Percentiles rank a stretch among this genome's conserved stretches.
Evolutionary conservation across 1,284 basidiomycete genomes (phyloP).

Genomic region (Phellinidium pouzarii): DNA sequence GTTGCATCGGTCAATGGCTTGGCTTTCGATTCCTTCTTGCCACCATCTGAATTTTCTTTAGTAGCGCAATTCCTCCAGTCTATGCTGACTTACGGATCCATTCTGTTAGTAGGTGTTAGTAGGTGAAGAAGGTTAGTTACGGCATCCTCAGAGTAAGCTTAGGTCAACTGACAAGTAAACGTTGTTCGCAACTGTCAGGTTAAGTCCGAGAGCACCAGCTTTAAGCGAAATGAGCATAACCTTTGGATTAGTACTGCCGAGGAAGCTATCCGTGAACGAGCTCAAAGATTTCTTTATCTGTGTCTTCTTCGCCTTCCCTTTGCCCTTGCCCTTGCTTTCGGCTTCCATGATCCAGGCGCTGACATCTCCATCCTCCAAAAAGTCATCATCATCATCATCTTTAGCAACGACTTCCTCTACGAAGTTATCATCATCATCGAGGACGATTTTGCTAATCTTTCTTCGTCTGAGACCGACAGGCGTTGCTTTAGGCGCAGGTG

Average conservation of each 20-base stretch:
- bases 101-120: slow-evolving; percentile 40
- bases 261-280: slow-evolving; percentile 18
- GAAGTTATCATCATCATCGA: slow-evolving; percentile 30
- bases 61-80: slow-evolving; percentile 12
- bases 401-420: slow-evolving; percentile 25
- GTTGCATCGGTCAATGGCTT: slow-evolving; percentile 81
- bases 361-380: slow-evolving; percentile 35
- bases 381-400: slow-evolving; percentile 32
- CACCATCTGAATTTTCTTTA: slow-evolving; percentile 47
- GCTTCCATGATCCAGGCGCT: slow-evolving; percentile 29
- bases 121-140: slow-evolving; percentile 13
- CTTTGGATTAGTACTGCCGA: slow-evolving; percentile 46
- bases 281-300: slow-evolving; percentile 5
- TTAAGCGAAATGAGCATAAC: slow-evolving; percentile 88
- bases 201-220: slow-evolving; percentile 76
- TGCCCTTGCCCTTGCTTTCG: slow-evolving; percentile 31
- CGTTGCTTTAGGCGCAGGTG: slow-evolving; percentile 16
- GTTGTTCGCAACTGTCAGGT: slow-evolving; percentile 85
- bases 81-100: slow-evolving; percentile 68
- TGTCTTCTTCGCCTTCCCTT: slow-evolving; percentile 26
- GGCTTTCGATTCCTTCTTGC: slow-evolving; percentile 85
- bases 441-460: slow-evolving; percentile 15
- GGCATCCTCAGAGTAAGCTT: not conserved
- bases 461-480: slow-evolving; percentile 15
- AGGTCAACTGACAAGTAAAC: slow-evolving; percentile 66